These are phyloP conservation scores for Mallotus nudiflorus DNA, from an alignment of 345 rosid genomes.

Conservation along the genomic window DNA sequence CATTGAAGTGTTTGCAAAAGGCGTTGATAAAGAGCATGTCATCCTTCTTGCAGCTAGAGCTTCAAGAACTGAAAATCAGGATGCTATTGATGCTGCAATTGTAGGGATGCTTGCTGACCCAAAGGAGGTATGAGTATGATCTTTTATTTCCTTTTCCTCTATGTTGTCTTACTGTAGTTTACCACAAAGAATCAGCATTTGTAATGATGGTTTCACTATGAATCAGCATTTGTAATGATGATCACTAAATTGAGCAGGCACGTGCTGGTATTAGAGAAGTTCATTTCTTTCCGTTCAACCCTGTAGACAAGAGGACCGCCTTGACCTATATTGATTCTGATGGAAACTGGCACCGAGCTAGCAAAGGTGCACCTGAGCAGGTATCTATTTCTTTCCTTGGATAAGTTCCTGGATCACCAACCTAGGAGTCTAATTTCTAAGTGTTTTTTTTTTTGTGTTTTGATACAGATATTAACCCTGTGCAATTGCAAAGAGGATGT, in stretches of 20 bases:
- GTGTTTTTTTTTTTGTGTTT: background rate
- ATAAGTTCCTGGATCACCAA: background rate
- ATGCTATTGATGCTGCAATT: slow-evolving; percentile 87
- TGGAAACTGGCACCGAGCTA: slow-evolving; percentile 80
- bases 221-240: background rate
- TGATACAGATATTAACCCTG: slow-evolving; percentile 56
- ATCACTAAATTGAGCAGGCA: slow-evolving; percentile 46
- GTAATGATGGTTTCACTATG: background rate
- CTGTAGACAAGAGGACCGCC: slow-evolving; percentile 91
- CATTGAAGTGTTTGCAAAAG: slow-evolving; percentile 73
- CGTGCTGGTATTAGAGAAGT: slow-evolving; percentile 73
- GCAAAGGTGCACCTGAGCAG: slow-evolving; percentile 98
- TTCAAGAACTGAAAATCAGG: slow-evolving; percentile 85
- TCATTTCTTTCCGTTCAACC: slow-evolving; percentile 91
- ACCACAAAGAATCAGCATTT: background rate
- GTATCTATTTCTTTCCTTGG: slow-evolving; percentile 27
- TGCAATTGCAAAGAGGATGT: slow-evolving; percentile 80
- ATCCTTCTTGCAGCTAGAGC: slow-evolving; percentile 88
- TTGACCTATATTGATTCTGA: slow-evolving; percentile 71
- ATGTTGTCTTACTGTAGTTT: slow-evolving; percentile 8
- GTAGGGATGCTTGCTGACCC: slow-evolving; percentile 97
- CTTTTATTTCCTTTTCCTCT: background rate
- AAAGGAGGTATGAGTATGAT: slow-evolving; percentile 58
- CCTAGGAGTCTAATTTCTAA: background rate
- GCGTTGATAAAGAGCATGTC: slow-evolving; percentile 68